These are phyloP conservation scores for Huntiella omanensis DNA, from an alignment of 2,329 filamentous ascomycete species.

Conservation along the genomic window DNA sequence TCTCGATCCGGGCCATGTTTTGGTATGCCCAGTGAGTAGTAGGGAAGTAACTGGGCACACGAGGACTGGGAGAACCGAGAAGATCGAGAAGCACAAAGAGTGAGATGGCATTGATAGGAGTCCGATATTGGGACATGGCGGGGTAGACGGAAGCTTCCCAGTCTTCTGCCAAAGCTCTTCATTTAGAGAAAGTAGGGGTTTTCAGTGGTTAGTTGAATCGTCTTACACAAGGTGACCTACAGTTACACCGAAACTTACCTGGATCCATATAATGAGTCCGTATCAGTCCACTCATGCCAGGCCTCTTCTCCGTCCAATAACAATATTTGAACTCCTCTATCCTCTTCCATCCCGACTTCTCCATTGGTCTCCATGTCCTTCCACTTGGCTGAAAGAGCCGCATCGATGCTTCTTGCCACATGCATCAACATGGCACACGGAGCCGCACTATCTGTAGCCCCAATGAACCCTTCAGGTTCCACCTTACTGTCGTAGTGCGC, in stretches of 20 bases:
- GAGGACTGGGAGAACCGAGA: slow-evolving; percentile 50
- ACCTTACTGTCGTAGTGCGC: slow-evolving; percentile 88
- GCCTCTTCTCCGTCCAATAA: slow-evolving; percentile 91
- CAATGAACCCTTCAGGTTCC: slow-evolving; percentile 68
- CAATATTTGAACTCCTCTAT: slow-evolving; percentile 72
- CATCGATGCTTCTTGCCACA: slow-evolving; percentile 61
- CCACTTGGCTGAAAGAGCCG: slow-evolving; percentile 68
- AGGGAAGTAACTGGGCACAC: slow-evolving; percentile 69
- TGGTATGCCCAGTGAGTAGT: slow-evolving; percentile 89
- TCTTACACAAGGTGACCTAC: background rate
- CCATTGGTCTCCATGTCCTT: slow-evolving; percentile 45
- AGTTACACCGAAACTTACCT: slow-evolving; percentile 29
- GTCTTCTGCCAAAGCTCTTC: slow-evolving; percentile 50
- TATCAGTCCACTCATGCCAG: slow-evolving; percentile 59
- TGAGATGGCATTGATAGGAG: slow-evolving; percentile 57
- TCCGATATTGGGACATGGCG: slow-evolving; percentile 55
- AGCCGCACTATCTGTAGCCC: slow-evolving; percentile 81
- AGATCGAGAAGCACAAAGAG: slow-evolving; percentile 87
- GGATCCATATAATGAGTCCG: slow-evolving; percentile 76
- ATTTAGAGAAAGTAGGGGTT: background rate
- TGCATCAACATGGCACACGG: slow-evolving; percentile 91
- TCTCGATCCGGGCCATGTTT: slow-evolving; percentile 54
- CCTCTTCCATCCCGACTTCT: slow-evolving; percentile 43
- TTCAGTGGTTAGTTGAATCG: slow-evolving; percentile 1
- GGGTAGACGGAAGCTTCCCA: slow-evolving; percentile 61